These are phyloP conservation scores for Uronychia binucleata DNA, from an alignment of 73 alveolate genomes.

Conservation along the genomic window DNA sequence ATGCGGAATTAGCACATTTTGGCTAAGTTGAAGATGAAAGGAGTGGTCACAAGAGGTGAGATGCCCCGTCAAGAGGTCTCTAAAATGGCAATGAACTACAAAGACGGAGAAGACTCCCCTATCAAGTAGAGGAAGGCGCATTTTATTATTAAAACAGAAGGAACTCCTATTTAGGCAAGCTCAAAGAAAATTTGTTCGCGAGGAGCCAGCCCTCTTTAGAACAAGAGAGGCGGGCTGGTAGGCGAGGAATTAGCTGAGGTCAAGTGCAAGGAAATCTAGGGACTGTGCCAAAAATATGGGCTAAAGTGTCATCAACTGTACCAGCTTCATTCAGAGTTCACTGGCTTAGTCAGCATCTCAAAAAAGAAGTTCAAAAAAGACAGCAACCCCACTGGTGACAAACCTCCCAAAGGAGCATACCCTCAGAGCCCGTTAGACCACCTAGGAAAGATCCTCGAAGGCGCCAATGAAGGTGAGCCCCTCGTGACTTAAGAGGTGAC, in stretches of 20 bases:
- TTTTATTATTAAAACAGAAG: too few relatives aligned
- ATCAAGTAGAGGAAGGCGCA: too few relatives aligned
- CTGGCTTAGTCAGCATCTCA: neutral
- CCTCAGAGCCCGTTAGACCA: neutral
- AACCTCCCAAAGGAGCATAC: neutral
- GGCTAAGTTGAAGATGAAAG: too few relatives aligned
- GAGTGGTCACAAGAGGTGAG: too few relatives aligned
- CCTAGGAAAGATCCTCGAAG: neutral
- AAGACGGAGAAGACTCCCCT: too few relatives aligned
- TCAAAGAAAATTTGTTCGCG: too few relatives aligned
- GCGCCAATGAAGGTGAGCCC: neutral
- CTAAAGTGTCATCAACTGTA: neutral
- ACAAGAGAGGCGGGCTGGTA: too few relatives aligned
- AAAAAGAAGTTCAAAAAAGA: neutral
- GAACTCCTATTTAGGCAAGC: too few relatives aligned
- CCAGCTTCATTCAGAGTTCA: constrained; percentile 2
- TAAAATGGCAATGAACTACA: too few relatives aligned
- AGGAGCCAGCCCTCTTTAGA: too few relatives aligned
- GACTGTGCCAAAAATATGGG: neutral
- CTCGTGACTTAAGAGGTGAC: neutral
- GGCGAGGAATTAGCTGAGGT: neutral
- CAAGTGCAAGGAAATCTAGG: neutral
- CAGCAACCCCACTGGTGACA: neutral
- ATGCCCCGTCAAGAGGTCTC: too few relatives aligned
- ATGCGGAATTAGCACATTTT: too few relatives aligned